Base-by-base conservation (phyloP, 352 stramenopile genomes). In the Globisporangium okanoganense region DNA sequence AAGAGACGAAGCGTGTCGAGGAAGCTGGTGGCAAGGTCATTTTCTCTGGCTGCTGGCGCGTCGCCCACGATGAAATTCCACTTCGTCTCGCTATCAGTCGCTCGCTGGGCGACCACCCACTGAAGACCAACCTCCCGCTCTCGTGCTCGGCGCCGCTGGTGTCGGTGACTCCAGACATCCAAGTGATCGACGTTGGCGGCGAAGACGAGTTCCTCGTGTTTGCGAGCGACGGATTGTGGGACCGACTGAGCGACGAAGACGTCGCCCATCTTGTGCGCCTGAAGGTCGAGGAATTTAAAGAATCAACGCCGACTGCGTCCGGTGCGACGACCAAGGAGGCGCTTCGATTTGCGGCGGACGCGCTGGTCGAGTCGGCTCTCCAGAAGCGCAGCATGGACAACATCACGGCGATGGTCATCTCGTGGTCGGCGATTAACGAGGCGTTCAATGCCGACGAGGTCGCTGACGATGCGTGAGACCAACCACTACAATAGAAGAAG, bases 371-470 rank as follows among this genome's bases (percentile, higher is more conserved):
- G 59, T 64, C 73, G 25, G 84, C 84, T 20, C 61, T 94, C 31
- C 54, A 72, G 27, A 87, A 88, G 62, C 73, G 78, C 61, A 89
- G 75, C 60, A 90, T 87, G 75, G 84, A 94, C 70, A 94, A 94
- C 65, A 87, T 94, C 65, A 92, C 84, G 20, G 79, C 76, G 41
- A 88, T 90, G 72, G 78, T 94, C 49, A 76, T 91, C 29, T 84
- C 73, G 25, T 87, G 79, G 59, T 67, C 72, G 2, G 50, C 71
- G 43, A 22, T 61, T 13, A 29, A 24, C 9, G 62, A 68, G 24
- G 40, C 40, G 41, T 64, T 68, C 40, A 68, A 48, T 43, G 62
- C 48, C 13, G 56, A 57, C 31, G 56, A 68, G 41, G 56, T 68
- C 50, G 25, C 27, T 16, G 61, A 66, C 62, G 62, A 61, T 20